phyloP scores from a whole-genome alignment of 192 early-diverging fungal genomes.

The Umbelopsis isabellina region DNA sequence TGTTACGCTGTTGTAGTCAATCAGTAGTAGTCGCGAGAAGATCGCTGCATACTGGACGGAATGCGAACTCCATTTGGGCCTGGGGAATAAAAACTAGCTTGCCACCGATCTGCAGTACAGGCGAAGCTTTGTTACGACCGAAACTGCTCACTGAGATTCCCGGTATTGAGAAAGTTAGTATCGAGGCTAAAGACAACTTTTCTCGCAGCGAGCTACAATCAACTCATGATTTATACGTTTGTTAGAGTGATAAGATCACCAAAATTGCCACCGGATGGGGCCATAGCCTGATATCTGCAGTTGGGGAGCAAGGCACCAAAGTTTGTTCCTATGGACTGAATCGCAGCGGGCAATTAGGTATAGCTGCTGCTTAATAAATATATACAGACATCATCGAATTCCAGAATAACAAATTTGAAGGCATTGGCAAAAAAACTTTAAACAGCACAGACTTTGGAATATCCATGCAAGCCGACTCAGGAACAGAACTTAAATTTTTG shows the following conservation, averaged over 20 bases:
- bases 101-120: background rate
- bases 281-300: conserved; percentile 32
- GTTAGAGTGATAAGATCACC: conserved; percentile 2
- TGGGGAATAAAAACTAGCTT: conserved; percentile 1
- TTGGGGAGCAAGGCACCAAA: background rate
- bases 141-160: background rate
- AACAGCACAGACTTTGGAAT: background rate
- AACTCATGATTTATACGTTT: background rate
- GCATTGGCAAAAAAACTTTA: background rate
- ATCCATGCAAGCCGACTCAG: background rate
- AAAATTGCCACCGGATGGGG: conserved; percentile 41
- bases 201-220: background rate
- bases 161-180: background rate
- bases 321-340: conserved; percentile 40
- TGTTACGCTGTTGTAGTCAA: background rate
- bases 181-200: background rate
- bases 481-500: conserved; percentile 30
- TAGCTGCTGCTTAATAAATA: background rate
- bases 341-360: conserved; percentile 35
- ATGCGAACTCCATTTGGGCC: background rate
- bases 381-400: no score
- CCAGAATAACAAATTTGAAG: background rate
- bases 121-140: background rate
- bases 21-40: background rate
- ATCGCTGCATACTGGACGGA: background rate